These are phyloP conservation scores for Handroanthus guayacan DNA, from an alignment of 257 asterid genomes.

Conservation along the genomic window DNA sequence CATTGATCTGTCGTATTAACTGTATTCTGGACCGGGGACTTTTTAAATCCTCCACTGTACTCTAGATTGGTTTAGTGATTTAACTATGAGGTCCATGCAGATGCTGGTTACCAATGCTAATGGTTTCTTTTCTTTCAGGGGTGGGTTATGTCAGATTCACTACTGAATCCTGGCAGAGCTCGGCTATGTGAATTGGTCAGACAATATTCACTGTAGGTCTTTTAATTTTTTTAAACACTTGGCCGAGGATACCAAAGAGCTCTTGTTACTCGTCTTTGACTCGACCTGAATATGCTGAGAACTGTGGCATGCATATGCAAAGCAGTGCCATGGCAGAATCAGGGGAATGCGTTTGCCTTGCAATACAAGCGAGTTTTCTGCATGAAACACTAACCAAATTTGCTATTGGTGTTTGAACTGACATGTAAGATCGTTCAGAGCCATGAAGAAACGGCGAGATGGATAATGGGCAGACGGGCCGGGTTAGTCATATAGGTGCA, in stretches of 20 bases:
- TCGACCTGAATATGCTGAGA: slow-evolving; percentile 1
- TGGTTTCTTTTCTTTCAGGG: slow-evolving; percentile 59
- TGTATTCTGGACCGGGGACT: neutral
- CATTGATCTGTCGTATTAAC: neutral
- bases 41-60: neutral
- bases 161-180: slow-evolving; percentile 90
- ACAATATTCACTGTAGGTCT: slow-evolving; percentile 27
- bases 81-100: slow-evolving; percentile 11
- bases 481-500: slow-evolving; percentile 9
- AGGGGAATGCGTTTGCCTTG: slow-evolving; percentile 19
- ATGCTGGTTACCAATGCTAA: slow-evolving; percentile 29
- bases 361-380: slow-evolving; percentile 18
- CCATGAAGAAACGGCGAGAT: slow-evolving; percentile 15
- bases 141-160: slow-evolving; percentile 96
- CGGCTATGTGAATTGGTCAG: slow-evolving; percentile 69
- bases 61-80: neutral
- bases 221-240: slow-evolving; percentile 18
- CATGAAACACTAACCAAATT: slow-evolving; percentile 17
- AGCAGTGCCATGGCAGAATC: slow-evolving; percentile 9
- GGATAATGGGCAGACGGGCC: slow-evolving; percentile 19
- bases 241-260: slow-evolving; percentile 21
- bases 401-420: slow-evolving; percentile 6
- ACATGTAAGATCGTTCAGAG: slow-evolving; percentile 20
- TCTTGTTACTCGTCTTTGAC: slow-evolving; percentile 25
- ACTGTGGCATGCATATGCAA: slow-evolving; percentile 5